Percentiles rank a stretch among this genome's conserved stretches.
Conservation (phyloP, 352 stramenopile species). For the Phytophthora sp. region DNA sequence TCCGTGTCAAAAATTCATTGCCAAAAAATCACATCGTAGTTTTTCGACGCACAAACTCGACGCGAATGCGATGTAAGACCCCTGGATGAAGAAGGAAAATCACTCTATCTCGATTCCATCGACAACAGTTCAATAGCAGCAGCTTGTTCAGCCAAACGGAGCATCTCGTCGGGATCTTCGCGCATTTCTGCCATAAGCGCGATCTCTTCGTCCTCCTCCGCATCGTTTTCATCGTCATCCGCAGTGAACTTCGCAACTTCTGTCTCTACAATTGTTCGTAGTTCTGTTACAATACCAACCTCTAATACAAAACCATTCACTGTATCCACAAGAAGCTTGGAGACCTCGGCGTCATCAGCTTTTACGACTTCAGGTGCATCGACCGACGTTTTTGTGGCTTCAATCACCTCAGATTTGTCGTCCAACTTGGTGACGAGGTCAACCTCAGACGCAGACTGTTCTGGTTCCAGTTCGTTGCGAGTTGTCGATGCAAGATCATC, state of each 20-base stretch:
- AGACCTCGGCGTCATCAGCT: no score
- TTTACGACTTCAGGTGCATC: no score
- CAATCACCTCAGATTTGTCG: constrained; percentile 21
- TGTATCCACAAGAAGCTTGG: no score
- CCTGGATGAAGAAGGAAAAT: no score
- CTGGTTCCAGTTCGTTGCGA: constrained; percentile 3
- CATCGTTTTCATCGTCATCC: constrained; percentile 4
- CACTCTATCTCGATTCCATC: constrained; percentile 21
- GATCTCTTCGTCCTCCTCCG: constrained; percentile 33
- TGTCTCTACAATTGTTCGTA: neutral
- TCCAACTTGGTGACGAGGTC: constrained; percentile 4
- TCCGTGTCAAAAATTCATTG: constrained; percentile 16
- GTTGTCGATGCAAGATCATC: constrained; percentile 7
- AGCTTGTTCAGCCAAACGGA: constrained; percentile 43
- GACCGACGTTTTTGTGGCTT: constrained; percentile 14
- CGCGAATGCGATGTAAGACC: no score
- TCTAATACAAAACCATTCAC: no score
- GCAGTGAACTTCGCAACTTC: neutral
- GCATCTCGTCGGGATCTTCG: constrained; percentile 32
- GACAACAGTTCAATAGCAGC: constrained; percentile 27
- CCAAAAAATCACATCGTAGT: constrained; percentile 16
- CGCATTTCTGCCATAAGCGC: constrained; percentile 45
- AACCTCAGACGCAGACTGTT: constrained; percentile 11
- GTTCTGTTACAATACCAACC: neutral
- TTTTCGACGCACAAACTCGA: no score